Base-by-base conservation (phyloP, 2,329 filamentous ascomycete species). In the Chaetomium sp. region DNA sequence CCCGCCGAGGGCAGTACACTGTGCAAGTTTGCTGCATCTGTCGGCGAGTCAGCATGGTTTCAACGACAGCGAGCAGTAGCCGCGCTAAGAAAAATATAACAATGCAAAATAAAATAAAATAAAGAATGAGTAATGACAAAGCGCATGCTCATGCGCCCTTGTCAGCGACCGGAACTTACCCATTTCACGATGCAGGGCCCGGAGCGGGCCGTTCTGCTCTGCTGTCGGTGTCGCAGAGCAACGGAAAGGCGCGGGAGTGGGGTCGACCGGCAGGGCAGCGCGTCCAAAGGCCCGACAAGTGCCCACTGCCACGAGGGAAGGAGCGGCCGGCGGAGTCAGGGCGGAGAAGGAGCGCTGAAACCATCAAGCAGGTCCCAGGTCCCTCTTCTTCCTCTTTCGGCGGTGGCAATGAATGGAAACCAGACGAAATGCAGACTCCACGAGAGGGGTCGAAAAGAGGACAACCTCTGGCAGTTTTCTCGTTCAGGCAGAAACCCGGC, bases 81-180 rank as follows among this genome's bases (percentile, higher is more conserved):
- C 33, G 33, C 3, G 33, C 10, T 35, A 35, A 35, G 12, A n/a
- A 42, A 42, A 23, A 23, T 7, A 21, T 47, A 47, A 16, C n/a
- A 38, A 42, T n/a, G n/a, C n/a, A 42, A n/a, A 42, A 42, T n/a
- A 7, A 35, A 42, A 19, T 42, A n/a, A n/a, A 42, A 42, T n/a
- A 42, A 6, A 42, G 5, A n/a, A 42, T 6, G 16, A 42, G 35
- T 38, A 38, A 38, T 38, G 35, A 5, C 1, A 38, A 38, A 35
- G 33, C 35, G 35, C 13, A 5, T 38, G 35, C 35, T 38, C 35
- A 38, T 35, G 38, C 19, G 16, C 38, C 16, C 6, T 47, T 21
- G n/a, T 47, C 45, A 47, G 45, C n/a, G 45, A 25, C 25, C n/a
- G n/a, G n/a, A n/a, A n/a, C 60, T 47, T 57, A 66, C 64, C 64